Evolutionary conservation across 192 early-diverging fungal genomes (phyloP), one percentile per base, ranked within the genome.

Genomic region (Spinellus fusiger): DNA sequence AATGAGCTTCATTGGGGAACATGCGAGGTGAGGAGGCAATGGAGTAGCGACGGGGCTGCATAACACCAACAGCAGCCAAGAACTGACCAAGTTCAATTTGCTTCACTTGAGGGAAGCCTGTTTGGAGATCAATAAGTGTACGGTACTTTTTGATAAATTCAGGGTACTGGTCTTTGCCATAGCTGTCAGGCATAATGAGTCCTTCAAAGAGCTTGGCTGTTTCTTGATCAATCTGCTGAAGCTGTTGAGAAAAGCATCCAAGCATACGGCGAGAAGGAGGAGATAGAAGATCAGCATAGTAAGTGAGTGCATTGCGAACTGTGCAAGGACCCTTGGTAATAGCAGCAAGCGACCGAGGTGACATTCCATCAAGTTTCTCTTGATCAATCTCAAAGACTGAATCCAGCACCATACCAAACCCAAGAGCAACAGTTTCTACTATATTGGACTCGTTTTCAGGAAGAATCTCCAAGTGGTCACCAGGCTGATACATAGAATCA

Each of bases 1-100:
- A 54, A 46, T 65, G 59, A 46, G 59, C 64, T 16, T 32, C 31
- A 2, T 59, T 44, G 18, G 80, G 73, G 51, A 68, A 44, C 4
- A 64, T 65, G 35, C 82, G 37, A 0, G 85, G 87, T 0, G 90
- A 86, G 54, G 80, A 81, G 40, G 86, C 80, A 20, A 95, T 85
- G 0, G 93, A 95, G 73, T 96, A 98, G 37, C 87, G 85, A 38
- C 95, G 86, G 20, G 95, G 93, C 53, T 79, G 78, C 20, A 93
- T 80, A 25, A 64, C 66, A 10, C 60, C 37, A 18, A 77, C 66
- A 12, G 65, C 49, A 29, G 68, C 59, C 60, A 82, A 33, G 44
- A 81, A 74, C 32, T 79, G 75, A 4, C 31, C 58, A 9, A 82
- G 49, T 26, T 65, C 57, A 18, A 71, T 31, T 28, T 56, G 37